Evolutionary conservation across 2,329 filamentous ascomycete genomes (phyloP).

Genomic region (Fusarium verrucosum): DNA sequence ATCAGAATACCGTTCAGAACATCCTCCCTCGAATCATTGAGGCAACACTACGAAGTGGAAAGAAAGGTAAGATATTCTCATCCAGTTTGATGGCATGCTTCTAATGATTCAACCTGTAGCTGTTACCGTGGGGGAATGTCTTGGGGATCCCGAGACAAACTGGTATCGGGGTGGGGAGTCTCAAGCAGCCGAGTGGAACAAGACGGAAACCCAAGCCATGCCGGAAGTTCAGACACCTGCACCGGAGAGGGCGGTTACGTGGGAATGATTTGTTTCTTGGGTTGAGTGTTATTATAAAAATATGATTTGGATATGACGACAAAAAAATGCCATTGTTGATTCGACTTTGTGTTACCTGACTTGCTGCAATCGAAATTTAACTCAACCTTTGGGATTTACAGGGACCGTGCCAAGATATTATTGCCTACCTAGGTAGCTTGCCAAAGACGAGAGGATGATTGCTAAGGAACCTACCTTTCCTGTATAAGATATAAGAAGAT

Average conservation of each 20-base stretch:
- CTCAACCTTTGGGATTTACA: too few species aligned
- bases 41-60: slow-evolving; percentile 5
- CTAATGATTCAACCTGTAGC: accelerated
- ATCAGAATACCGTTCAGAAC: slow-evolving; percentile 15
- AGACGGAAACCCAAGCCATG: not conserved
- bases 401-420: too few species aligned
- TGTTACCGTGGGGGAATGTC: slow-evolving; percentile 21
- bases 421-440: too few species aligned
- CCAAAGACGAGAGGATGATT: too few species aligned
- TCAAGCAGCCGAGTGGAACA: not conserved
- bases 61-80: not conserved
- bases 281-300: accelerated
- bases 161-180: slow-evolving; percentile 7
- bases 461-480: too few species aligned
- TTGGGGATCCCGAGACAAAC: slow-evolving; percentile 21
- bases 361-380: too few species aligned
- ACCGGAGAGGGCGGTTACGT: not conserved
- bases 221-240: not conserved
- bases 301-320: not conserved
- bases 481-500: too few species aligned
- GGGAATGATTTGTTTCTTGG: not conserved
- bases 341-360: too few species aligned
- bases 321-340: not conserved
- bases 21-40: slow-evolving; percentile 13
- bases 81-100: accelerated